Conservation (phyloP, 2,329 filamentous ascomycete genomes). For the Albifimbria verrucaria region DNA sequence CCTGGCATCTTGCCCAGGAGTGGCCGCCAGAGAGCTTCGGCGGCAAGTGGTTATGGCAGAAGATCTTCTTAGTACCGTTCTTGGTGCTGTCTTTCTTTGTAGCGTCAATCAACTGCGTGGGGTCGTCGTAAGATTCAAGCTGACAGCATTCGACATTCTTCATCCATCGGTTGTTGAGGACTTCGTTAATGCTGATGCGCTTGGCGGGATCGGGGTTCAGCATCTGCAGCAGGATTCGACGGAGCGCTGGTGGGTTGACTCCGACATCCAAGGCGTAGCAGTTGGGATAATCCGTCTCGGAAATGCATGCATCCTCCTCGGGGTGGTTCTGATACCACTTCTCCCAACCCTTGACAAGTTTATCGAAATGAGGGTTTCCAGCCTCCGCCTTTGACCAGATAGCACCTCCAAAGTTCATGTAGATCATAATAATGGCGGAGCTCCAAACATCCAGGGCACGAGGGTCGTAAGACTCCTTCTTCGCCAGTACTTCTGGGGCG, state of each 20-base stretch:
- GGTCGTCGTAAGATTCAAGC: constrained; percentile 65
- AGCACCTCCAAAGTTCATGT: constrained; percentile 67
- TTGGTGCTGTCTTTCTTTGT: constrained; percentile 50
- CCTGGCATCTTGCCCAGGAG: constrained; percentile 56
- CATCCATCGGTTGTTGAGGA: constrained; percentile 69
- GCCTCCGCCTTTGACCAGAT: constrained; percentile 70
- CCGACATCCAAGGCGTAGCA: constrained; percentile 61
- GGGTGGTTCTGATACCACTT: constrained; percentile 59
- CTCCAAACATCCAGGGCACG: constrained; percentile 84
- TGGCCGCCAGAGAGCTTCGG: constrained; percentile 42
- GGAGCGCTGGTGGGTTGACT: constrained; percentile 65
- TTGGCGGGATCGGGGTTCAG: constrained; percentile 72
- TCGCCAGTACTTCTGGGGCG: constrained; percentile 76
- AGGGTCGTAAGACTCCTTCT: constrained; percentile 65
- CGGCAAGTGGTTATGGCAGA: constrained; percentile 57
- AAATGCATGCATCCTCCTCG: constrained; percentile 32
- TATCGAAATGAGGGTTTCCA: constrained; percentile 57
- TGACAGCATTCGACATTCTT: constrained; percentile 77
- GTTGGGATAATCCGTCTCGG: constrained; percentile 63
- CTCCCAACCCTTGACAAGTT: constrained; percentile 65
- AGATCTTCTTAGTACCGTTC: constrained; percentile 46
- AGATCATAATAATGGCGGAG: constrained; percentile 77
- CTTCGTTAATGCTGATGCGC: constrained; percentile 66
- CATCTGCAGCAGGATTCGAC: constrained; percentile 74
- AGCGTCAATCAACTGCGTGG: constrained; percentile 57